Base-by-base conservation (phyloP, 1,284 basidiomycete genomes). In the Ceratobasidium papillatum region DNA sequence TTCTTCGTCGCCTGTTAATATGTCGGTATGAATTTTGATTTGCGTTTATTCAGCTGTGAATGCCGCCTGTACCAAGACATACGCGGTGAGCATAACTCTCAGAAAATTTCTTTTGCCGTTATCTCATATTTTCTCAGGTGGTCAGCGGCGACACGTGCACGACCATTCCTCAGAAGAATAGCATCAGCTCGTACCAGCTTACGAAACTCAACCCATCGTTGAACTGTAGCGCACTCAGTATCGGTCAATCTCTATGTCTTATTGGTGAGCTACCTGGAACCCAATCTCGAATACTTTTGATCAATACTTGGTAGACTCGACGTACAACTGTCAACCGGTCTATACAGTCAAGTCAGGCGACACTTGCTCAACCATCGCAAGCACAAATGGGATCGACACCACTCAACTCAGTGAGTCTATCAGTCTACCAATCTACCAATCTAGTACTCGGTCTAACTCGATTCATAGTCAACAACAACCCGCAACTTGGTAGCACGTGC, bases 51-150 rank as follows among this genome's bases (percentile, higher is more conserved):
- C n/a, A 61, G 58, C 58, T n/a, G 58, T 34, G 34, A 43, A 61
- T 27, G 58, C 58, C 14, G 58, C 58, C 9, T 61, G 58, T 34
- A 61, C 58, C 22, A 61, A 61, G 41, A 61, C 58, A 27, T 41
- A 61, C 25, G 7, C 58, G 58, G 58, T 61, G 38, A 19, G 56
- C 17, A 4, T 25, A 34, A 22, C 34, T 3, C 25, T 41, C 4
- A 41, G 5, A 1, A 7, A 9, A 34, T 27, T 61, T 32, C n/a
- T 0, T 12, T 17, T 61, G 12, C 38, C 38, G 11, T 27, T 22
- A 19, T 41, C 17, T 17, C 5, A 41, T n/a, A 2, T 27, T 11
- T 17, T n/a, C 7, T 52, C 30, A 56, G 30, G 25, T 56, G 11
- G 30, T 56, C 30, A 34, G 25, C 27, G 52, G 30, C 3, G 25